Evolutionary conservation across 495 filamentous ascomycete species (phyloP), one percentile per base, ranked within the genome.

Genomic region (Lasiosphaeris hirsuta): DNA sequence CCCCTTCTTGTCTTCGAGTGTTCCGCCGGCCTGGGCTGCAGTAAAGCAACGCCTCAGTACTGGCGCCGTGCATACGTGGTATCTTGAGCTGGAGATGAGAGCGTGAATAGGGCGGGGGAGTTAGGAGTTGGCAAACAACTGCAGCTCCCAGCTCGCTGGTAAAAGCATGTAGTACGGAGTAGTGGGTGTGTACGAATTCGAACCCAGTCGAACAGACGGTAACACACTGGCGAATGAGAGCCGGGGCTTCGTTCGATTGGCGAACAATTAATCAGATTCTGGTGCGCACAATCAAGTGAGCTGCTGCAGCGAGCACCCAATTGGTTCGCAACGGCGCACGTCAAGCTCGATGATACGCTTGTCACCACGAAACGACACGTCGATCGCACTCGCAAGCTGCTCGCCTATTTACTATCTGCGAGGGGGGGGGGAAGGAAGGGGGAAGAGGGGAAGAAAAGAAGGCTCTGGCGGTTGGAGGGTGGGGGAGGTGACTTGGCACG

Each of bases 371-470:
- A 55, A 55, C 53, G 53, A 55, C 53, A 55, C 53, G 53, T 55
- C 53, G 53, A 55, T 55, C 53, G 53, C 53, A 55, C 53, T 45
- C 34, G 53, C 53, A 55, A 30, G 33, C 38, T 46, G 53, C 53
- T 55, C 43, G 53, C 53, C 53, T 47, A 38, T 47, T 46, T 45
- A 14, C 30, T 13, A 17, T 19, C 5, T 33, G 15, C 38, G 49
- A 40, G 10, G 14, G 36, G 42, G 53, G 51, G 39, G 4, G 23
- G 23, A 5, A 30, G 5, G 23, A 5, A 30, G 5, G 23, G 5
- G 23, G 23, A 30, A 5, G 23, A 5, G 23, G 5, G 5, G 23
- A 30, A 30, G 23, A 30, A 30, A 5, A 30, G 23, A 30, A 30
- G 23, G 23, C 23, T 5, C 23, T 30, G 23, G 23, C 23, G 23